These are phyloP conservation scores for Lyophyllum atratum DNA, from an alignment of 768 basidiomycete genomes.

Conservation along the genomic window DNA sequence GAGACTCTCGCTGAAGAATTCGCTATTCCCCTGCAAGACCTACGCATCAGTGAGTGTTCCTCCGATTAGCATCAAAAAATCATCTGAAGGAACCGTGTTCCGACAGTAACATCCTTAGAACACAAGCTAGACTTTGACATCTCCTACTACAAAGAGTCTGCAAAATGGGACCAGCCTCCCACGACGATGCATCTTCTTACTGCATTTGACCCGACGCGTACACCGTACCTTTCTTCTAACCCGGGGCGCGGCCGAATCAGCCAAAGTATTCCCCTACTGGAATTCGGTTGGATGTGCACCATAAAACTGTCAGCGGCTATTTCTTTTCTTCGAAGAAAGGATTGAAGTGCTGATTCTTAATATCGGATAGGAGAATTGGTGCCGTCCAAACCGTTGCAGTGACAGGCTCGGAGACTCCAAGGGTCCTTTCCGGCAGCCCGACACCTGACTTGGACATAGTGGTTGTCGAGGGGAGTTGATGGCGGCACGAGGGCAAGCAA, in stretches of 20 bases:
- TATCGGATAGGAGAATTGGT: background rate
- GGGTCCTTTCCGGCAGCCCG: background rate
- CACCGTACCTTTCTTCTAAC: slow-evolving; percentile 5
- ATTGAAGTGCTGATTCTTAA: background rate
- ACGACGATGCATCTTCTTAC: slow-evolving; percentile 6
- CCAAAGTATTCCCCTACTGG: background rate
- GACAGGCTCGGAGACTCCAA: background rate
- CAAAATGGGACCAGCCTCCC: slow-evolving; percentile 3
- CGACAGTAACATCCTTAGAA: slow-evolving; percentile 8
- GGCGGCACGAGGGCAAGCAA: too few species aligned
- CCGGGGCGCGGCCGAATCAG: background rate
- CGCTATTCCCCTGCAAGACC: background rate
- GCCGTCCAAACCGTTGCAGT: slow-evolving; percentile 1
- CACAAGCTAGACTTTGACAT: slow-evolving; percentile 10
- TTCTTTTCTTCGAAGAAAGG: background rate
- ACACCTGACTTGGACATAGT: background rate
- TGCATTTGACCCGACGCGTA: background rate
- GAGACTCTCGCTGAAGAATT: slow-evolving; percentile 7
- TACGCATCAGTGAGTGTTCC: slow-evolving; percentile 8
- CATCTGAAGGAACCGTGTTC: too few species aligned
- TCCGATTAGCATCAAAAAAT: background rate
- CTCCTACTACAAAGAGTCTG: background rate
- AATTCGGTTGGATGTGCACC: slow-evolving; percentile 3
- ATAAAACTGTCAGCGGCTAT: background rate
- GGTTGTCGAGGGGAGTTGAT: background rate